Evolutionary conservation across 2,329 filamentous ascomycete species (phyloP), one percentile per base, ranked within the genome.

Genomic region (Aspergillus pseudotamarii): DNA sequence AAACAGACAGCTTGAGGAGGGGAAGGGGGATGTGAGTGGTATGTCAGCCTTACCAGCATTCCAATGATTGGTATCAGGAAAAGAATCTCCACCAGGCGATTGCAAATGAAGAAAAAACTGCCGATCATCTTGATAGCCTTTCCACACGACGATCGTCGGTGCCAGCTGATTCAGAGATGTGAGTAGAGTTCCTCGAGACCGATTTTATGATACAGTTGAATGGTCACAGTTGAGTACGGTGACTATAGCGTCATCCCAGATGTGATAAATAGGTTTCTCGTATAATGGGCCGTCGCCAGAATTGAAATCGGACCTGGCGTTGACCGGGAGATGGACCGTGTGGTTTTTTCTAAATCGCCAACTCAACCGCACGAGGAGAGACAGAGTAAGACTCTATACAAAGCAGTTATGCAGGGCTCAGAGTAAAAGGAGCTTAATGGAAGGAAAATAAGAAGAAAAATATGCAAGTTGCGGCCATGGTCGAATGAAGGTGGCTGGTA

Each of bases 61-160:
- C 87, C 87, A 73, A 89, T 81, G 63, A 85, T 83, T 36, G 87
- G 87, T 65, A 89, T 86, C 69, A 89, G 77, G 51, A 86, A 88
- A 77, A 86, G 71, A 77, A 89, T 84, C 75, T 90, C 80, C 73
- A 84, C 80, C 73, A 88, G 71, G 63, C 87, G 84, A 82, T 85
- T 88, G 75, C 84, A 84, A 76, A 85, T 81, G 81, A 89, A 89
- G 69, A 88, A 83, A 55, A 89, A 71, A 63, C 86, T 85, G 65
- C 78, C 80, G 65, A 84, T 76, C 80, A 83, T 83, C 60, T 75
- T 80, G 76, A 21, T 65, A 58, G 57, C n/a, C 65, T 51, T 55
- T 64, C 54, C 54, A 36, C n/a, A 48, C 41, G 23, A 57, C 43
- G 55, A 61, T 41, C 50, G 28, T 8, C 34, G 4, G 28, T 57